Base-by-base conservation (phyloP, 2,329 filamentous ascomycete species). In the Alternaria brassicae region DNA sequence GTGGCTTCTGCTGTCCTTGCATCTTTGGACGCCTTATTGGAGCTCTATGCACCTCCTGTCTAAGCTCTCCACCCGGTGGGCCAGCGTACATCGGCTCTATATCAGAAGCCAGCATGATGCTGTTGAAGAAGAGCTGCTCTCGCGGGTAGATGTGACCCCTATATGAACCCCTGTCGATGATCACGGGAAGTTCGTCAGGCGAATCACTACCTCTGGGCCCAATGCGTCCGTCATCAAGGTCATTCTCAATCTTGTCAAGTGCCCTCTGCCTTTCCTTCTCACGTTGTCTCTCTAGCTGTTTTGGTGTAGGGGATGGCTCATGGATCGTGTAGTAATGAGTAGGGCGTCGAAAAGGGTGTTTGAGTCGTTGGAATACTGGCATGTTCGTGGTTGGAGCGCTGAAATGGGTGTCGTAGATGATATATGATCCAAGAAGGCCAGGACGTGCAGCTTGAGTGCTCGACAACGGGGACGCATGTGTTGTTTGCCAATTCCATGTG, bases 101-200 rank as follows among this genome's bases (percentile, higher is more conserved):
- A 21, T 56, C 58, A 6, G 65, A 52, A 41, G 62, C 68, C 1
- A 62, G 23, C 65, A 70, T 70, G 2, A 55, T 55, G 36, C 63
- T 67, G 44, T 70, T 71, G 55, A 65, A 67, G 25, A 58, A 71
- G 6, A 63, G n/a, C 17, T 68, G 40, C 6, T 60, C 44, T 21
- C 62, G 52, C 8, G 45, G 53, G 40, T 70, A 69, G 17, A 62
- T 48, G 30, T 51, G 44, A 3, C 58, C 32, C 19, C 30, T 61
- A 21, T 62, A 62, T 17, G 62, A 56, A 1, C 68, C 68, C n/a
- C 41, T 50, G 25, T 70, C 63, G 13, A 56, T 53, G 25, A 69
- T 64, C 2, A 59, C 50, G 2, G 62, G 54, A 44, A 70, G 57
- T 10, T 48, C 52, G 17, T 50, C 41, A 12, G 47, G 48, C 25